Base-by-base conservation (phyloP, 2,329 filamentous ascomycete genomes). In the Thielaviopsis euricoi region DNA sequence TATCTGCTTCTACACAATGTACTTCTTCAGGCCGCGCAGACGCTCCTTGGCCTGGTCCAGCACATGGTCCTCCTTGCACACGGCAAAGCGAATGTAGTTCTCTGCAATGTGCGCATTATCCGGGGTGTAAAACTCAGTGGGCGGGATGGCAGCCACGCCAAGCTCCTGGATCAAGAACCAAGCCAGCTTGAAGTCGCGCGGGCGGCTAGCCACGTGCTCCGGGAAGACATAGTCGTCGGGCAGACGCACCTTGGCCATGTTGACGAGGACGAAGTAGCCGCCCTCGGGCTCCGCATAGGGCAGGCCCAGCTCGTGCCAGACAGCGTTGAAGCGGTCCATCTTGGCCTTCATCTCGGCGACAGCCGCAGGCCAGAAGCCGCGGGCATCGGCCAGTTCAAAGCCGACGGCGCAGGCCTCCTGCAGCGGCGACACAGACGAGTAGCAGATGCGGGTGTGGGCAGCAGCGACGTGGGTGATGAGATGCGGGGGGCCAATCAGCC, bases 111-210 rank as follows among this genome's bases (percentile, higher is more conserved):
- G 82, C 26, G 86, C 82, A 66, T 95, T 95, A 50, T 71, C 73
- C 19, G 88, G 83, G 0, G 91, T 96, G 69, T 96, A 97, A 71
- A 98, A 98, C 71, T 98, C 93, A 0, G 90, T 95, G 0, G 93
- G 93, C 19, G 93, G 93, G 62, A 98, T 96, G 9, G 91, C 90
- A 2, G 93, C 93, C 26, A 98, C 89, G 10, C 93, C 93, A 21
- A 98, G 76, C 74, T 98, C 91, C 69, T 90, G 90, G 71, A 98
- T 98, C 65, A 96, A 73, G 73, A 97, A 97, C 91, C 91, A 98
- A 40, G 83, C 82, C 52, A 98, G 79, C 76, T 95, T 88, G 73
- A 97, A 98, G 69, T 98, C 93, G 29, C 93, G 78, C 23, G 93
- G 89, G 1, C 93, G 81, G 66, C 77, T 83, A 15, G 86, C 87